phyloP scores from a whole-genome alignment of 73 alveolate species.

The Paramecium bursaria region DNA sequence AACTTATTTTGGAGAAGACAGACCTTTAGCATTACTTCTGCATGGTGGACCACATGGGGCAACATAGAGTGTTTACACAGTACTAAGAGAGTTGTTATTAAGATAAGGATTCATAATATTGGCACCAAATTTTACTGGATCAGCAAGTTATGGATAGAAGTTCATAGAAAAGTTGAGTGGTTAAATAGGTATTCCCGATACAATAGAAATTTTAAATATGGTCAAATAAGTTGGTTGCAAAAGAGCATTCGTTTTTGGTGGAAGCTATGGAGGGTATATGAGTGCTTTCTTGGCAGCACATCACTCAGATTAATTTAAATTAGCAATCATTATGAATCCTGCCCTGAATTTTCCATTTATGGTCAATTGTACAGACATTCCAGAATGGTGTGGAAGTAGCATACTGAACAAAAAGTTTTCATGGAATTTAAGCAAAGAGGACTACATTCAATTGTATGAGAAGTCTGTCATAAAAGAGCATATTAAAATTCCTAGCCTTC shows the following conservation, averaged over 20 bases:
- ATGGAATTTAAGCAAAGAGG: conserved; percentile 65
- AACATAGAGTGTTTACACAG: conserved; percentile 30
- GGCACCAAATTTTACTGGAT: conserved; percentile 65
- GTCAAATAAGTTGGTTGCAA: conserved; percentile 21
- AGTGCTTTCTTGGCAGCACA: conserved; percentile 61
- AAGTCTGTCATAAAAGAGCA: conserved; percentile 54
- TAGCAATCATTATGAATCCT: conserved; percentile 60
- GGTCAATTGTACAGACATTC: conserved; percentile 70
- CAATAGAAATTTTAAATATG: conserved; percentile 64
- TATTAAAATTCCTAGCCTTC: conserved; percentile 45
- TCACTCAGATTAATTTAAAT: conserved; percentile 39
- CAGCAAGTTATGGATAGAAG: conserved; percentile 63
- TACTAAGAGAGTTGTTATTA: conserved; percentile 51
- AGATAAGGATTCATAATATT: conserved; percentile 55
- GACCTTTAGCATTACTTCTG: conserved; percentile 58
- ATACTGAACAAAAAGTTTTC: conserved; percentile 39
- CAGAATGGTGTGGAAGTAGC: conserved; percentile 65
- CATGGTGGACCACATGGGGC: conserved; percentile 72
- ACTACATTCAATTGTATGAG: conserved; percentile 54
- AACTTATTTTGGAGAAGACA: conserved; percentile 24
- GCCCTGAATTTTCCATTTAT: conserved; percentile 60
- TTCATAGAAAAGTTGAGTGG: conserved; percentile 54
- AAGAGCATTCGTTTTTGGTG: conserved; percentile 63
- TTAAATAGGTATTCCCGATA: conserved; percentile 51
- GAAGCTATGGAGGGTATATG: conserved; percentile 68